Evolutionary conservation across 331 rosid genomes (phyloP).

Genomic region (Rosa hybrid): DNA sequence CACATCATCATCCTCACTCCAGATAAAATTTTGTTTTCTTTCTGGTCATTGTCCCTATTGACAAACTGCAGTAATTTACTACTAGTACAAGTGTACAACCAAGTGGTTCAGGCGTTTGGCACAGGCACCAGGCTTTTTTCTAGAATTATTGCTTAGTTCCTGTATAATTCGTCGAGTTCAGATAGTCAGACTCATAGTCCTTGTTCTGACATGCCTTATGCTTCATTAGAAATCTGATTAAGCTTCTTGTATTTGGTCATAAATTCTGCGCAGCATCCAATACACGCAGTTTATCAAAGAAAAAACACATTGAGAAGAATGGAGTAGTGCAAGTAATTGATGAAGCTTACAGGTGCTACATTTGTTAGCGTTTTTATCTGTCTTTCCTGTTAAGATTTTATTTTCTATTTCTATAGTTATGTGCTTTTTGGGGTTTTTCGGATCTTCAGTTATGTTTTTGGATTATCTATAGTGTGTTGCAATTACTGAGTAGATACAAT

Average conservation of each 20-base stretch:
- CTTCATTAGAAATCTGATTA: background rate
- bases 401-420: background rate
- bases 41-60: background rate
- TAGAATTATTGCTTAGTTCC: background rate
- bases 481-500: background rate
- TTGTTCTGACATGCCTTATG: background rate
- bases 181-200: background rate
- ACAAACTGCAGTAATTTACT: background rate
- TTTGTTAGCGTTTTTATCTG: background rate
- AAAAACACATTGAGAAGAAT: slow-evolving; percentile 18
- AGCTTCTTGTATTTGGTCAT: background rate
- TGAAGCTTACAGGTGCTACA: slow-evolving; percentile 27
- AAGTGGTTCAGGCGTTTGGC: background rate
- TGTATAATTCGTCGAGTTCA: background rate
- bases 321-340: slow-evolving; percentile 20
- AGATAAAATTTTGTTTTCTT: background rate
- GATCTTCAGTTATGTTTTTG: background rate
- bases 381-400: background rate
- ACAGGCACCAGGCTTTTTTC: background rate
- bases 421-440: background rate
- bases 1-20: background rate
- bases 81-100: background rate
- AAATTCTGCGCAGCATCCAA: slow-evolving; percentile 24
- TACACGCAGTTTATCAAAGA: slow-evolving; percentile 20
- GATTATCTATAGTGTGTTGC: background rate